Conservation (phyloP, 495 filamentous ascomycete species). For the Hypoxylon cercidicola region DNA sequence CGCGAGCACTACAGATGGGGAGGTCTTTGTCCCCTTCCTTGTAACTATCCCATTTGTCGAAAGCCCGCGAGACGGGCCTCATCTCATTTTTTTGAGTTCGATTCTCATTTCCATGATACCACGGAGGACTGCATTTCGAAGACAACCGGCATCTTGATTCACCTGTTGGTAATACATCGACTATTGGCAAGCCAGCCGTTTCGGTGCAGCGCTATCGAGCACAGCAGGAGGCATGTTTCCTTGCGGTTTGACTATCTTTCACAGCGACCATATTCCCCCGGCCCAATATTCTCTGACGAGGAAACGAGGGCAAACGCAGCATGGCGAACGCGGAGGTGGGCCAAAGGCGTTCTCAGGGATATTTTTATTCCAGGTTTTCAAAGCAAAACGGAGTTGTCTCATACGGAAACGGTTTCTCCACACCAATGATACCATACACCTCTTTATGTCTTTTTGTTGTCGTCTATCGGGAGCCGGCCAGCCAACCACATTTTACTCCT, state of each 20-base stretch:
- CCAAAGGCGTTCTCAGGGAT: slow-evolving; percentile 35
- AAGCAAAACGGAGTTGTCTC: slow-evolving; percentile 1
- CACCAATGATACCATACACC: slow-evolving; percentile 40
- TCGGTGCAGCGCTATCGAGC: slow-evolving; percentile 1
- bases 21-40: slow-evolving; percentile 7
- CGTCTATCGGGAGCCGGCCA: slow-evolving; percentile 2
- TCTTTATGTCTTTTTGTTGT: slow-evolving; percentile 24
- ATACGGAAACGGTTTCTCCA: slow-evolving; percentile 17
- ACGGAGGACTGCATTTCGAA: slow-evolving; percentile 24
- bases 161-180: slow-evolving; percentile 15
- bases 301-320: slow-evolving; percentile 41
- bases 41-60: slow-evolving; percentile 29
- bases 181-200: slow-evolving; percentile 2
- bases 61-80: slow-evolving; percentile 27
- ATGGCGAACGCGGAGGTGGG: slow-evolving; percentile 29
- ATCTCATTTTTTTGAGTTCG: slow-evolving; percentile 26
- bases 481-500: slow-evolving; percentile 1
- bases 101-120: slow-evolving; percentile 34
- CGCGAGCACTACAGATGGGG: slow-evolving; percentile 9
- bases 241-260: slow-evolving; percentile 18
- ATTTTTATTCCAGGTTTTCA: slow-evolving; percentile 15
- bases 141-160: slow-evolving; percentile 2
- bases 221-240: slow-evolving; percentile 15
- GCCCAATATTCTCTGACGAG: slow-evolving; percentile 22
- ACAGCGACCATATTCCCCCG: slow-evolving; percentile 19